Percentiles rank a stretch among this genome's conserved stretches.
Evolutionary conservation across 352 stramenopile species (phyloP).

Genomic region (Globisporangium spinosum): DNA sequence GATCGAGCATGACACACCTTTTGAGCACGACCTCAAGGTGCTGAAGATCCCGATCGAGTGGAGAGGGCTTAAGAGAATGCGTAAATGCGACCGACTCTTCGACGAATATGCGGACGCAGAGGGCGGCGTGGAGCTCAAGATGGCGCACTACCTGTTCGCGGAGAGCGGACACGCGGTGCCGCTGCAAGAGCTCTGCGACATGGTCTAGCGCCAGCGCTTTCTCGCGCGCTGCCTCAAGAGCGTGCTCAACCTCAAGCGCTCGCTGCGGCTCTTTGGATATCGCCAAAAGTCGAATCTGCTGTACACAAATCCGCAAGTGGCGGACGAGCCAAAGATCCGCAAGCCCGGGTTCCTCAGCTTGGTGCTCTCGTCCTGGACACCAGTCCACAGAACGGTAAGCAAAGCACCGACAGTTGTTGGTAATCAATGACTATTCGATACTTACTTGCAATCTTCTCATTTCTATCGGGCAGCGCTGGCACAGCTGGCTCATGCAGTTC

Average conservation of each 20-base stretch:
- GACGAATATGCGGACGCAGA: conserved; percentile 46
- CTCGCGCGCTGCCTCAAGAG: conserved; percentile 39
- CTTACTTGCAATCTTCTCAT: background rate
- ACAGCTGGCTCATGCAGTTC: conserved; percentile 28
- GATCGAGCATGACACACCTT: conserved; percentile 36
- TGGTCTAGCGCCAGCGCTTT: conserved; percentile 34
- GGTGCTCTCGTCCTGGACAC: conserved; percentile 44
- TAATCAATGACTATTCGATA: too few species aligned
- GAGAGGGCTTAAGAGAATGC: conserved; percentile 24
- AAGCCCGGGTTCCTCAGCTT: conserved; percentile 41
- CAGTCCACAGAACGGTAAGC: conserved; percentile 34
- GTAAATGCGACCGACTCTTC: conserved; percentile 30
- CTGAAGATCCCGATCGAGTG: conserved; percentile 45
- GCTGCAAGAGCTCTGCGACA: conserved; percentile 34
- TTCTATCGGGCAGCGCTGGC: conserved; percentile 34
- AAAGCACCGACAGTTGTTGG: background rate
- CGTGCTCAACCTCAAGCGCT: conserved; percentile 44
- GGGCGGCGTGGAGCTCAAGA: conserved; percentile 28
- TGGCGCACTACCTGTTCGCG: conserved; percentile 46
- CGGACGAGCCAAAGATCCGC: conserved; percentile 45
- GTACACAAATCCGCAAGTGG: conserved; percentile 30
- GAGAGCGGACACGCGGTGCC: conserved; percentile 34
- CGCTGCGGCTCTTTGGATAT: conserved; percentile 64
- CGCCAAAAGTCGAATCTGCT: conserved; percentile 41
- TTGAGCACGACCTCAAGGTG: conserved; percentile 37